Percentiles rank a stretch among this genome's conserved stretches.
These are phyloP conservation scores for Heritiera littoralis DNA, from an alignment of 345 rosid species.

Conservation along the genomic window DNA sequence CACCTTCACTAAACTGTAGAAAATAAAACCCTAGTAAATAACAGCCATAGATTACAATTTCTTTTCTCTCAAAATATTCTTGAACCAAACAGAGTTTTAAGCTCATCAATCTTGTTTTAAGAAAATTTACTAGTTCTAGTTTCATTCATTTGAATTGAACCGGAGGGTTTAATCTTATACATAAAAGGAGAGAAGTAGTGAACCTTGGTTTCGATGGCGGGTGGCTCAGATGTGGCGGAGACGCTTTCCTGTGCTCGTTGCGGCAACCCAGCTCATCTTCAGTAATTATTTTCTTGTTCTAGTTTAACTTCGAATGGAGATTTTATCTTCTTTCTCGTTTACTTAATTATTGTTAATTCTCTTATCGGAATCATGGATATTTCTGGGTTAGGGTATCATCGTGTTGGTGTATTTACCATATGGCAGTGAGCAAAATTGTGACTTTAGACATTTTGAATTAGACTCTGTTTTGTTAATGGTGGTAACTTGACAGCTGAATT, in stretches of 20 bases:
- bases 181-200: not conserved
- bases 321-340: too few relatives aligned
- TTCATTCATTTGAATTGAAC: not conserved
- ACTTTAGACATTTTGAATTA: not conserved
- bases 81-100: not conserved
- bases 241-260: conserved; percentile 50
- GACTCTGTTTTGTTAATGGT: not conserved
- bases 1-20: not conserved
- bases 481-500: not conserved
- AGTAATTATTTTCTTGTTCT: conserved; percentile 23
- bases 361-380: not conserved
- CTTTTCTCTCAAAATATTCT: not conserved
- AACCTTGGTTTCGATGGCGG: conserved; percentile 43
- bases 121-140: not conserved
- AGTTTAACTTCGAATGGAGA: not conserved
- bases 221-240: conserved; percentile 48
- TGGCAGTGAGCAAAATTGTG: not conserved
- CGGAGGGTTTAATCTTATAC: not conserved
- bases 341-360: not conserved
- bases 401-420: not conserved
- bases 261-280: conserved; percentile 61
- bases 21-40: too few relatives aligned
- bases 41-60: not conserved
- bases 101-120: not conserved
- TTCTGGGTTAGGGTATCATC: not conserved